These are phyloP conservation scores for Phytopythium kandeliae DNA, from an alignment of 352 stramenopile species.

Conservation along the genomic window DNA sequence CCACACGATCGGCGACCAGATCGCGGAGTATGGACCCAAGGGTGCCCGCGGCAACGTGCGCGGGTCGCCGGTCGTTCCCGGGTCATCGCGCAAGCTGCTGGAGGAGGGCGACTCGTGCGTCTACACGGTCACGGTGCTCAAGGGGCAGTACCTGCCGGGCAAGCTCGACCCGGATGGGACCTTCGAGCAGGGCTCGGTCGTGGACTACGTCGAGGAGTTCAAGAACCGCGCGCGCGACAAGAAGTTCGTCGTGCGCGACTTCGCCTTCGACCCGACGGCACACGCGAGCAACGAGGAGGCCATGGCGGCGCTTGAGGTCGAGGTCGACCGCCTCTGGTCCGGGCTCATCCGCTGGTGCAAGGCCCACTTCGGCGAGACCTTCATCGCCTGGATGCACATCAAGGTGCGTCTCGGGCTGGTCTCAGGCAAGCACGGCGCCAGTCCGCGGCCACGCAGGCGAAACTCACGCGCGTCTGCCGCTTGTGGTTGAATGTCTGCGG, in stretches of 20 bases:
- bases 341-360: constrained; percentile 97
- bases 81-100: constrained; percentile 86
- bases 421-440: no score
- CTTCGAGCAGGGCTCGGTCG: constrained; percentile 89
- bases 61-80: constrained; percentile 94
- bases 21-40: constrained; percentile 88
- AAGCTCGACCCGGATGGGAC: constrained; percentile 84
- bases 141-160: constrained; percentile 89
- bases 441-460: no score
- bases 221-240: constrained; percentile 92
- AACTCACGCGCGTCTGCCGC: background rate
- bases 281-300: constrained; percentile 87
- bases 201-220: constrained; percentile 95
- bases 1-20: constrained; percentile 82
- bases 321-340: constrained; percentile 93
- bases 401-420: constrained; percentile 75
- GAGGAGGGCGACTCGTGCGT: constrained; percentile 91
- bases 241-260: constrained; percentile 90
- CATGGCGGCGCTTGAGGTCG: constrained; percentile 79
- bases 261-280: constrained; percentile 88
- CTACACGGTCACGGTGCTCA: constrained; percentile 95
- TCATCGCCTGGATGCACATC: constrained; percentile 98
- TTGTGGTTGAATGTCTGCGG: no score
- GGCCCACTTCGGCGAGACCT: constrained; percentile 97
- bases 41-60: constrained; percentile 88